Evolutionary conservation across 2,329 filamentous ascomycete species (phyloP).

Genomic region (Helicocarpus griseus): DNA sequence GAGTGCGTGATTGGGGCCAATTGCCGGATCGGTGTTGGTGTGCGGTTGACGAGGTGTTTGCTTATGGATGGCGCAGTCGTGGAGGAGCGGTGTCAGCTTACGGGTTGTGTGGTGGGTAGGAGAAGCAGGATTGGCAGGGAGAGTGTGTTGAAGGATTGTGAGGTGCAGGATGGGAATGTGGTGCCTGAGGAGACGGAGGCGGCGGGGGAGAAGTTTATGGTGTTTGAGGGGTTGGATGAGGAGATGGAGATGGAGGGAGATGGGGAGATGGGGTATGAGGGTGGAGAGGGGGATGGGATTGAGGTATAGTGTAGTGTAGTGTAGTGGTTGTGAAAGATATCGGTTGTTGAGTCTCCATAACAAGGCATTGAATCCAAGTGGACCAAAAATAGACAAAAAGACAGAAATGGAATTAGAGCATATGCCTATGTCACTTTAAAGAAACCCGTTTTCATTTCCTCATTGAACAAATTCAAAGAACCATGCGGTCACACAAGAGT

Average conservation of each 20-base stretch:
- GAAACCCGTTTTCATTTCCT: too few relatives aligned
- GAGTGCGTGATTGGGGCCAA: constrained; percentile 81
- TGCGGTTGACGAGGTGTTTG: constrained; percentile 74
- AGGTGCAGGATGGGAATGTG: constrained; percentile 78
- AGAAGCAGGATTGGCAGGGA: constrained; percentile 75
- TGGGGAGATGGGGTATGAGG: constrained; percentile 16
- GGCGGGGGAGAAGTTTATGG: constrained; percentile 55
- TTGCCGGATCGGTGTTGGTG: constrained; percentile 78
- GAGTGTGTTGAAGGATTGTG: constrained; percentile 72
- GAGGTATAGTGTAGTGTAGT: background rate
- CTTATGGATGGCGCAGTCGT: constrained; percentile 88
- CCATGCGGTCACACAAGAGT: too few relatives aligned
- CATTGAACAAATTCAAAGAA: too few relatives aligned
- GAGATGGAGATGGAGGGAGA: constrained; percentile 21
- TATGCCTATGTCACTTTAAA: too few relatives aligned
- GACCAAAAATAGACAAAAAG: too few relatives aligned
- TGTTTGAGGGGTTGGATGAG: constrained; percentile 37
- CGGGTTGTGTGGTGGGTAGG: constrained; percentile 76
- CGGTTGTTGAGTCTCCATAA: too few relatives aligned
- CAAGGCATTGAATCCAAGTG: too few relatives aligned
- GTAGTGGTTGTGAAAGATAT: background rate
- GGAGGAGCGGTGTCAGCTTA: constrained; percentile 74
- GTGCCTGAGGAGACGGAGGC: constrained; percentile 66
- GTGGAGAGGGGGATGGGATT: constrained; percentile 7
- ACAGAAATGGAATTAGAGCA: too few relatives aligned